Evolutionary conservation across 1,284 basidiomycete species (phyloP), one percentile per base, ranked within the genome.

Genomic region (Puccinia brachypodii): DNA sequence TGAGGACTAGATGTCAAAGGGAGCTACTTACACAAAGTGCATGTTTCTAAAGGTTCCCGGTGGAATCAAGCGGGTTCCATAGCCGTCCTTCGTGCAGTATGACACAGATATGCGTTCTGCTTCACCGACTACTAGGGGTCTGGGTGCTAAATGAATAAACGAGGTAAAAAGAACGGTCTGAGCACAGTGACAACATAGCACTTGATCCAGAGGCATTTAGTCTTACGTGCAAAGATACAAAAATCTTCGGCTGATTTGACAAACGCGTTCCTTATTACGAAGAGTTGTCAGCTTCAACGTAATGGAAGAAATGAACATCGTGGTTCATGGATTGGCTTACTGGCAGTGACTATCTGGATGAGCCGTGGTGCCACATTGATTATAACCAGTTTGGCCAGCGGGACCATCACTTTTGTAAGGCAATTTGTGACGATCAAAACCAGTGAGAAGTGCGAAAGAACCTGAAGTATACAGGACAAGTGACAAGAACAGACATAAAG

Each of bases 41-140:
- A 85, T 84, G 22, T 83, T 83, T 58, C 82, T 83, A 56, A 86
- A 83, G 19, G 86, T 84, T 7, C 84, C 85, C 28, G 84, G 82
- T 38, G 85, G 85, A 53, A 86, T 85, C 33, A 86, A 82, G 11
- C 85, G 84, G 0, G 85, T 86, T 28, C 86, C 86, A 69, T 86
- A 85, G 50, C 85, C 85, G 3, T 82, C 83, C 72, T 84, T 84
- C 44, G 84, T 82, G 82, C 86, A 86, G 84, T 86, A 86, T 19
- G 85, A 83, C 3, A 86, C 84, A 58, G 84, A 83, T 3, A 78
- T 62, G 68, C 84, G 83, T 78, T 86, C 85, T n/a, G 82, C 72
- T 19, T 83, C 80, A 19, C 86, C 86, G 58, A 86, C 71, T 8
- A 38, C 81, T 25, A 83, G 76, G 19, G 81, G 71, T 64, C 83